Base-by-base conservation (phyloP, 306 rosid genomes). In the Trifolium dubium region DNA sequence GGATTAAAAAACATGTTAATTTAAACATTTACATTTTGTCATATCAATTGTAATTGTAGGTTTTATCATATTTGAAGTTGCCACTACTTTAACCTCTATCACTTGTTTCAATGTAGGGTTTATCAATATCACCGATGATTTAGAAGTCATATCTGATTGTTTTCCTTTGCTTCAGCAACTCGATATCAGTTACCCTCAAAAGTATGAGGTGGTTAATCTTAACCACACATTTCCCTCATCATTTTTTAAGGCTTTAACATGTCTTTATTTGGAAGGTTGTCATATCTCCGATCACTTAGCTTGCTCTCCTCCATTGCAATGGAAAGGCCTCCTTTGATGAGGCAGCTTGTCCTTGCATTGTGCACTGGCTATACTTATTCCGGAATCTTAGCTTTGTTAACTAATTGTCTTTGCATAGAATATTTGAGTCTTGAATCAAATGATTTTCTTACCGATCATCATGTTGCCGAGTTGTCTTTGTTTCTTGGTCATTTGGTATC, bases 111-210 rank as follows among this genome's bases (percentile, higher is more conserved):
- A 34, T 55, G 51, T 77, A 43, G 31, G 17, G 0, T 65, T n/a
- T 15, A 74, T 88, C 15, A 40, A 6, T 4, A 76, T 74, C 59
- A 8, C 11, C 0, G 83, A 85, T 76, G 72, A 85, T 41, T 2
- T 46, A 15, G 4, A 32, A 32, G 40, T 63, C 51, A 85, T 91
- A 0, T 83, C 80, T 1, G 39, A 76, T 0, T 78, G 60, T 8
- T 85, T 91, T 73, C 87, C 92, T 4, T 17, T 43, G 14, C 90
- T 89, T 5, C 77, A 87, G 68, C 85, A 87, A 66, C 88, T 91
- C 13, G 89, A 89, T 53, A 5, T 46, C 43, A 7, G 43, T 39
- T 0, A 32, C 35, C 35, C 35, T 32, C 0, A 5, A 32, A 32
- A 32, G 0, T 3, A 3, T 23, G 23, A 23, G 23, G 23, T 23